phyloP scores from a whole-genome alignment of 208 protist genomes.

The Acanthamoeba lenticulata region DNA sequence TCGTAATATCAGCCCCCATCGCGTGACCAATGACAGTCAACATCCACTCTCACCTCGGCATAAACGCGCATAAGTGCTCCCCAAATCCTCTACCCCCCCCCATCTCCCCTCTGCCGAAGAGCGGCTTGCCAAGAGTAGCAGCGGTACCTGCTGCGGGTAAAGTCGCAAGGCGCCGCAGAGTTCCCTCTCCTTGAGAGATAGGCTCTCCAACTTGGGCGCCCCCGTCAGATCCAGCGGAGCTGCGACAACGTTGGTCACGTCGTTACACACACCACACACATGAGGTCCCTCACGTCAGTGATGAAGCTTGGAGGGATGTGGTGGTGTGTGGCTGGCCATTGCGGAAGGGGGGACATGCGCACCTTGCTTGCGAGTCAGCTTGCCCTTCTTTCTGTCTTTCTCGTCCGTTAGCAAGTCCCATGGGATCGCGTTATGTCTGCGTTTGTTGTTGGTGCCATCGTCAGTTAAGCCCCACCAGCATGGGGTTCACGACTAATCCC shows the following conservation, averaged over 20 bases:
- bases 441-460: too few relatives aligned
- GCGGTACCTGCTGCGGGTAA: constrained; percentile 12
- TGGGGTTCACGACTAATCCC: too few relatives aligned
- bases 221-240: constrained; percentile 20
- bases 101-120: too few relatives aligned
- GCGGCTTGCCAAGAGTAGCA: too few relatives aligned
- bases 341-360: neutral
- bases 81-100: too few relatives aligned
- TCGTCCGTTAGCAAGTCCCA: constrained; percentile 1
- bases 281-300: too few relatives aligned
- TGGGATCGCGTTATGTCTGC: neutral
- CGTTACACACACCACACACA: neutral
- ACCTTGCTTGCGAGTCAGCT: neutral
- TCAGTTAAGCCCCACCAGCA: too few relatives aligned
- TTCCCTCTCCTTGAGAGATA: neutral
- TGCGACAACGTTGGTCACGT: neutral
- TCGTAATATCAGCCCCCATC: too few relatives aligned
- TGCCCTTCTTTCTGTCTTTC: neutral
- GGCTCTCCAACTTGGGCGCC: neutral
- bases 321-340: neutral
- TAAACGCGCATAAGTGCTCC: too few relatives aligned
- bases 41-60: too few relatives aligned
- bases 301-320: too few relatives aligned
- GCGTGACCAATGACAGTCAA: too few relatives aligned
- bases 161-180: neutral